Percentiles rank a stretch among this genome's conserved stretches.
Evolutionary conservation across 345 rosid species (phyloP).

Genomic region (Alliaria petiolata): DNA sequence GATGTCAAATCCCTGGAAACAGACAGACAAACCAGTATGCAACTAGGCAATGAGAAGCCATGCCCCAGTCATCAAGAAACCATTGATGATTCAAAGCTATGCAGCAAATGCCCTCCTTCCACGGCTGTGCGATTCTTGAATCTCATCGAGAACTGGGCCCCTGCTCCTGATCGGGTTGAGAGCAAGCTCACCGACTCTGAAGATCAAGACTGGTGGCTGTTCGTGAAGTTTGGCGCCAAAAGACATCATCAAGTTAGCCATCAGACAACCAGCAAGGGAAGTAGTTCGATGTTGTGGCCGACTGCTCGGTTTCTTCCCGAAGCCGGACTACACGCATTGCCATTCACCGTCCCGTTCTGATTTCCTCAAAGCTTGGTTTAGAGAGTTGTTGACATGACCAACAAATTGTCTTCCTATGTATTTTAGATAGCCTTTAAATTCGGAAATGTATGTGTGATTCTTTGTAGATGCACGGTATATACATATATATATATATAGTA

Average conservation of each 20-base stretch:
- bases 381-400: conserved; percentile 12
- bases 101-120: conserved; percentile 29
- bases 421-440: conserved; percentile 2
- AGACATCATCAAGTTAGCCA: conserved; percentile 1
- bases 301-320: conserved; percentile 35
- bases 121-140: conserved; percentile 21
- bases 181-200: conserved; percentile 18
- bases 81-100: not conserved
- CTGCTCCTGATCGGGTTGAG: conserved; percentile 33
- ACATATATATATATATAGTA: not conserved
- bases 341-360: conserved; percentile 48
- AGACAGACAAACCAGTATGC: not conserved
- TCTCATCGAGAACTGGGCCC: conserved; percentile 45
- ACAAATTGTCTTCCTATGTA: not conserved
- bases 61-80: not conserved
- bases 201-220: conserved; percentile 38
- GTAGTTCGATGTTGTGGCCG: conserved; percentile 31
- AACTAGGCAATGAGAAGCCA: not conserved
- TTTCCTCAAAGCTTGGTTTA: not conserved
- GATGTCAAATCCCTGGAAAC: not conserved
- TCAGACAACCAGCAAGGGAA: not conserved
- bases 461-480: not conserved
- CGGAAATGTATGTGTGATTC: not conserved
- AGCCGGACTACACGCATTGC: conserved; percentile 45
- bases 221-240: conserved; percentile 1